Percentiles rank a stretch among this genome's conserved stretches.
These are phyloP conservation scores for Flaveria bidentis DNA, from an alignment of 129 eudicot genomes.

Conservation along the genomic window DNA sequence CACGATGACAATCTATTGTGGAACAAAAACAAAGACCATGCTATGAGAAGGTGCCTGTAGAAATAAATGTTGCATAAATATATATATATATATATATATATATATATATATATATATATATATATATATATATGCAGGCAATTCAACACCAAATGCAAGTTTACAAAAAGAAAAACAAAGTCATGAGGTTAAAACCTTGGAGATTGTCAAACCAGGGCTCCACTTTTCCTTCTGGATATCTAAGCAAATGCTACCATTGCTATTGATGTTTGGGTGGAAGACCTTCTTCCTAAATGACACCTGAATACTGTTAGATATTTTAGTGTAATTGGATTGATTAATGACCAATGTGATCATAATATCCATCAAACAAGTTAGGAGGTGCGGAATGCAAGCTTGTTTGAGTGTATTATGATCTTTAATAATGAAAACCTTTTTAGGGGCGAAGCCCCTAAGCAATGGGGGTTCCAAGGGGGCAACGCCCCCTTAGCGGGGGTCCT, in stretches of 20 bases:
- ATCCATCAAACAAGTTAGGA: too few species aligned
- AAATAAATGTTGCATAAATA: neutral
- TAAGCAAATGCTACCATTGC: conserved; percentile 46
- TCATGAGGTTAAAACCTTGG: conserved; percentile 25
- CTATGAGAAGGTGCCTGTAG: neutral
- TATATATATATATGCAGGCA: neutral
- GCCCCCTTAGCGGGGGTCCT: too few species aligned
- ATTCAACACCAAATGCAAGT: neutral
- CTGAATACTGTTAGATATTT: too few species aligned
- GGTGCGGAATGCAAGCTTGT: too few species aligned
- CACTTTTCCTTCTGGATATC: conserved; percentile 43
- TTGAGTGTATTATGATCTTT: too few species aligned
- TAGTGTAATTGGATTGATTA: too few species aligned
- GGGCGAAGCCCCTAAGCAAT: too few species aligned
- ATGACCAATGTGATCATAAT: too few species aligned
- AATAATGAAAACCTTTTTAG: too few species aligned
- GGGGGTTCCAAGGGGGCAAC: too few species aligned
- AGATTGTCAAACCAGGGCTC: conserved; percentile 47
- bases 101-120: too few species aligned
- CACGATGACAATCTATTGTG: neutral
- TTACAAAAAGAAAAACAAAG: neutral
- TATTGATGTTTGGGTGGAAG: conserved; percentile 45
- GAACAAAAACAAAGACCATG: neutral
- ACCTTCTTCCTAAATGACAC: conserved; percentile 46
- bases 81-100: too few species aligned